Evolutionary conservation across 1,139 yeast species (phyloP).

Genomic region (Scheffersomyces titani): DNA sequence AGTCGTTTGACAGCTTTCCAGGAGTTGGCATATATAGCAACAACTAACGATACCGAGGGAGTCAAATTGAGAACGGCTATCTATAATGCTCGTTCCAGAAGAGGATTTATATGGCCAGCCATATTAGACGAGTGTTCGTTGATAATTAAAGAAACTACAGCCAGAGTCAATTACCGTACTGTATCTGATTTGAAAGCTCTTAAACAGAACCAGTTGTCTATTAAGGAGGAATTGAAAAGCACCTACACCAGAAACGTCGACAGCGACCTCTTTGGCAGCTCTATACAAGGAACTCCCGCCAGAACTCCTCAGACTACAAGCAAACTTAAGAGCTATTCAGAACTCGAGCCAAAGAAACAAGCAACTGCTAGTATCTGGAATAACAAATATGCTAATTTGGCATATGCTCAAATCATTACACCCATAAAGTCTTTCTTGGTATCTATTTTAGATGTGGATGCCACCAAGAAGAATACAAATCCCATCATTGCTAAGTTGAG

Average conservation of each 20-base stretch:
- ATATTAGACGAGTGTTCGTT: constrained; percentile 61
- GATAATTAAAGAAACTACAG: constrained; percentile 49
- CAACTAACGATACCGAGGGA: constrained; percentile 45
- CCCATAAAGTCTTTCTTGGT: constrained; percentile 14
- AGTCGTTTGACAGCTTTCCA: constrained; percentile 72
- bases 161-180: constrained; percentile 39
- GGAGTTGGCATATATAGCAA: constrained; percentile 65
- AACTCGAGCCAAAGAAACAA: constrained; percentile 4
- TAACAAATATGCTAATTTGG: constrained; percentile 7
- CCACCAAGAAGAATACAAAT: neutral
- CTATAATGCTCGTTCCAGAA: constrained; percentile 51
- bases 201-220: constrained; percentile 17
- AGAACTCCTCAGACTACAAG: neutral
- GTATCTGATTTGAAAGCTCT: constrained; percentile 32
- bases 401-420: constrained; percentile 11
- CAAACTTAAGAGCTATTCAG: neutral
- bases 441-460: neutral
- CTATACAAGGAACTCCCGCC: constrained; percentile 10
- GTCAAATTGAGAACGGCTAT: constrained; percentile 51
- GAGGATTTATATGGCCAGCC: constrained; percentile 55
- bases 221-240: constrained; percentile 15
- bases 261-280: constrained; percentile 36
- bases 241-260: constrained; percentile 5
- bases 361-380: neutral
- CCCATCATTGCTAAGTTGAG: constrained; percentile 1